Conservation (phyloP, 2,329 filamentous ascomycete genomes). For the Colletotrichum orchidophilum region DNA sequence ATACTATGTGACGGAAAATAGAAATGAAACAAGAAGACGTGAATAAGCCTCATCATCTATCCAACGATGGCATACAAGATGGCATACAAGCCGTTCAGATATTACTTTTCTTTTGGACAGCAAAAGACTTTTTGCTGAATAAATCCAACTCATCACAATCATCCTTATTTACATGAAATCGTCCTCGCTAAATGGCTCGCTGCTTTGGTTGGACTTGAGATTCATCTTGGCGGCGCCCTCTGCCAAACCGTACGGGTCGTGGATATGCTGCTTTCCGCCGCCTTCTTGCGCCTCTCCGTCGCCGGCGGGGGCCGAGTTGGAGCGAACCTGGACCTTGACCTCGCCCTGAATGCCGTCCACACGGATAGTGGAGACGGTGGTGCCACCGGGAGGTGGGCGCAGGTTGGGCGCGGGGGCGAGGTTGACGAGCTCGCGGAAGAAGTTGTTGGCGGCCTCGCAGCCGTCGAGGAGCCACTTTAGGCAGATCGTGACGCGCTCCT, state of each 20-base stretch:
- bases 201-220: slow-evolving; percentile 41
- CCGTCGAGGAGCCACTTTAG: slow-evolving; percentile 85
- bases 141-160: background rate
- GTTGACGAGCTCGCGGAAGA: slow-evolving; percentile 71
- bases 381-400: slow-evolving; percentile 45
- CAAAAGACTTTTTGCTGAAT: background rate
- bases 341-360: slow-evolving; percentile 67
- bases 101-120: background rate
- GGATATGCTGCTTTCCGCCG: slow-evolving; percentile 24
- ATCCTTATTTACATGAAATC: slow-evolving; percentile 51
- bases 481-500: slow-evolving; percentile 88
- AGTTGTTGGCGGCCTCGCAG: slow-evolving; percentile 76
- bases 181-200: slow-evolving; percentile 49
- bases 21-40: background rate
- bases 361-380: slow-evolving; percentile 54
- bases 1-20: background rate
- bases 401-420: slow-evolving; percentile 51
- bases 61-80: background rate
- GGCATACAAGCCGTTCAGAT: too few relatives aligned
- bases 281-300: slow-evolving; percentile 23
- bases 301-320: slow-evolving; percentile 28
- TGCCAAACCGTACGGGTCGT: slow-evolving; percentile 50
- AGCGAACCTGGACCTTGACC: slow-evolving; percentile 63
- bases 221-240: slow-evolving; percentile 54
- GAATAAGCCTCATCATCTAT: background rate